Conservation (phyloP, 306 rosid genomes). For the Lupinus albus region DNA sequence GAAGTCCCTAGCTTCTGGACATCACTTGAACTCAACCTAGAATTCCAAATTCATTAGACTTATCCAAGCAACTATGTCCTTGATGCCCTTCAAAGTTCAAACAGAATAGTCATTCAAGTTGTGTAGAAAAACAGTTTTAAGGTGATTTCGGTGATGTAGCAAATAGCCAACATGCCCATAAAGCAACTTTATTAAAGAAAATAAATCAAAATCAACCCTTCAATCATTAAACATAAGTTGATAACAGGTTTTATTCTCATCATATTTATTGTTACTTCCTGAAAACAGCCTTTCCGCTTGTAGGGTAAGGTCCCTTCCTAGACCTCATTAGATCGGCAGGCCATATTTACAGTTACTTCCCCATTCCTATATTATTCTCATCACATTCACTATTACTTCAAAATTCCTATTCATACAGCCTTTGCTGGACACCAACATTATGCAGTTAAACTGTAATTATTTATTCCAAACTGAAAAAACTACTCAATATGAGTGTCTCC, state of each 20-base stretch:
- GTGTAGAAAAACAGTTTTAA: neutral
- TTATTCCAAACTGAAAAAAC: slow-evolving; percentile 4
- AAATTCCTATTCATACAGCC: neutral
- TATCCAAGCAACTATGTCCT: slow-evolving; percentile 1
- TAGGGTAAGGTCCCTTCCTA: too few species aligned
- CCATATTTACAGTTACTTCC: too few species aligned
- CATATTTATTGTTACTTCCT: neutral
- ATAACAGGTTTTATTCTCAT: slow-evolving; percentile 1
- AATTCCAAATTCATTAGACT: slow-evolving; percentile 4
- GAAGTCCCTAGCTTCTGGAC: neutral
- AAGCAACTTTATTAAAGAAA: slow-evolving; percentile 27
- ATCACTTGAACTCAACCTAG: slow-evolving; percentile 6
- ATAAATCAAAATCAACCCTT: slow-evolving; percentile 11
- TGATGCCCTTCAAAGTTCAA: slow-evolving; percentile 27
- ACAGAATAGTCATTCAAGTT: slow-evolving; percentile 23
- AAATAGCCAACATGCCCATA: slow-evolving; percentile 10
- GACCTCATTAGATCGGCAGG: too few species aligned
- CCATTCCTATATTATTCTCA: too few species aligned
- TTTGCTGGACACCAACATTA: slow-evolving; percentile 11
- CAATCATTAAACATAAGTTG: slow-evolving; percentile 10
- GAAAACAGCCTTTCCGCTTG: too few species aligned
- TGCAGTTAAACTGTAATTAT: slow-evolving; percentile 1
- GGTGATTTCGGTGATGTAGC: neutral
- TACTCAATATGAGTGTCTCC: neutral
- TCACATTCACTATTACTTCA: too few species aligned